phyloP scores from a whole-genome alignment of 2,329 filamentous ascomycete species.

The Myrmaecium sp. region DNA sequence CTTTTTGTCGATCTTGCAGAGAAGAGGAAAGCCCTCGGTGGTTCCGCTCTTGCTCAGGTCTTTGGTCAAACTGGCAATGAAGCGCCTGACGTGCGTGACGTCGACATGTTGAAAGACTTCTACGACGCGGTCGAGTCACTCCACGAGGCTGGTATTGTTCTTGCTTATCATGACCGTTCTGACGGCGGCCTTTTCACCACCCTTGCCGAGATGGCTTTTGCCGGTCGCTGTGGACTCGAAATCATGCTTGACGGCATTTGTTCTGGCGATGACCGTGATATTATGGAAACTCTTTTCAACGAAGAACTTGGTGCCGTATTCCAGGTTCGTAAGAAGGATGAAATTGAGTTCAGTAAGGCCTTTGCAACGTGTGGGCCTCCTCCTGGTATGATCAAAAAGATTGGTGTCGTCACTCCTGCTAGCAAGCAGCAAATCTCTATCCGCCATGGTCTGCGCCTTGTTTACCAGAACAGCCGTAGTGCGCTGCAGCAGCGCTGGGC shows the following conservation, averaged over 20 bases:
- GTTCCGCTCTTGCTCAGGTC: conserved; percentile 78
- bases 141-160: conserved; percentile 52
- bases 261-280: conserved; percentile 42
- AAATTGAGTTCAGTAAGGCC: conserved; percentile 71
- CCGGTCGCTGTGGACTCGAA: conserved; percentile 75
- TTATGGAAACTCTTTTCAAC: conserved; percentile 76
- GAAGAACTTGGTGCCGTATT: conserved; percentile 94
- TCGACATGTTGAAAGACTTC: conserved; percentile 69
- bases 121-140: conserved; percentile 68
- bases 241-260: conserved; percentile 62
- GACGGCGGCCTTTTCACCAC: conserved; percentile 88
- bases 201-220: conserved; percentile 94
- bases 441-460: conserved; percentile 48
- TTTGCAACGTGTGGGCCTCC: conserved; percentile 84
- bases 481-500: conserved; percentile 80
- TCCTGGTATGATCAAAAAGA: conserved; percentile 63
- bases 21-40: conserved; percentile 68
- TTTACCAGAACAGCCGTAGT: conserved; percentile 53
- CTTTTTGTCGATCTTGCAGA: conserved; percentile 82
- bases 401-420: conserved; percentile 55
- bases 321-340: conserved; percentile 74
- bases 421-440: conserved; percentile 63
- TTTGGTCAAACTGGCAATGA: conserved; percentile 75
- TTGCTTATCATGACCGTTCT: conserved; percentile 88
- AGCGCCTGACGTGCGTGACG: conserved; percentile 64